A percentile compares a stretch with the other conserved stretches of the same genome.
Evolutionary conservation across 306 rosid genomes (phyloP).

Genomic region (Mimosa pudica): DNA sequence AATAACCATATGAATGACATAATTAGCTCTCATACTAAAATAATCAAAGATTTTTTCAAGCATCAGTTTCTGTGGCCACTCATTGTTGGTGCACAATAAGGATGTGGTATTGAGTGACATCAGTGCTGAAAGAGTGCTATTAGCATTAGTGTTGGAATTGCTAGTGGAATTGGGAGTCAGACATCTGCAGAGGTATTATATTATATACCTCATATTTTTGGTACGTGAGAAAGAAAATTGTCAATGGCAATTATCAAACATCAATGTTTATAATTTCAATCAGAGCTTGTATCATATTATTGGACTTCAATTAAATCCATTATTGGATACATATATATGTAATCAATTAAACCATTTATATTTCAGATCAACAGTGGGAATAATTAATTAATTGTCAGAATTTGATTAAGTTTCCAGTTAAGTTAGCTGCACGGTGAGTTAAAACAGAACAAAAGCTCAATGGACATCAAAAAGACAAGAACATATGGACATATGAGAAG

Average conservation of each 20-base stretch:
- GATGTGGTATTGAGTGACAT: no score
- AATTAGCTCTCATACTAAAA: no score
- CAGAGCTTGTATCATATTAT: conserved; percentile 17
- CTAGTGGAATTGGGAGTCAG: no score
- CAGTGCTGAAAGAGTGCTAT: no score
- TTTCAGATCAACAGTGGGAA: not conserved
- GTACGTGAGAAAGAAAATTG: not conserved
- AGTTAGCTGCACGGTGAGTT: not conserved
- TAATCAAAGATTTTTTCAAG: no score
- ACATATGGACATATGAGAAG: not conserved
- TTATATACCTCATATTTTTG: no score
- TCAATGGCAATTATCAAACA: conserved; percentile 14
- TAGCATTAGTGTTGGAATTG: no score
- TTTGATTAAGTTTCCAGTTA: conserved; percentile 1
- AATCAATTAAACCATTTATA: not conserved
- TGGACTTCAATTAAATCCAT: conserved; percentile 30
- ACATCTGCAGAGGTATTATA: no score
- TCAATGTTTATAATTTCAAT: not conserved
- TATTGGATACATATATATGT: not conserved
- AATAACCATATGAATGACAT: no score
- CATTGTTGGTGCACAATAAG: no score
- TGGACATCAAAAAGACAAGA: not conserved
- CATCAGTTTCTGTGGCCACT: no score
- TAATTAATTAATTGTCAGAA: not conserved
- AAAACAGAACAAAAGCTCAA: not conserved